Base-by-base conservation (phyloP, 2,329 filamentous ascomycete species). In the Hymenotorrendiella dingleyae region DNA sequence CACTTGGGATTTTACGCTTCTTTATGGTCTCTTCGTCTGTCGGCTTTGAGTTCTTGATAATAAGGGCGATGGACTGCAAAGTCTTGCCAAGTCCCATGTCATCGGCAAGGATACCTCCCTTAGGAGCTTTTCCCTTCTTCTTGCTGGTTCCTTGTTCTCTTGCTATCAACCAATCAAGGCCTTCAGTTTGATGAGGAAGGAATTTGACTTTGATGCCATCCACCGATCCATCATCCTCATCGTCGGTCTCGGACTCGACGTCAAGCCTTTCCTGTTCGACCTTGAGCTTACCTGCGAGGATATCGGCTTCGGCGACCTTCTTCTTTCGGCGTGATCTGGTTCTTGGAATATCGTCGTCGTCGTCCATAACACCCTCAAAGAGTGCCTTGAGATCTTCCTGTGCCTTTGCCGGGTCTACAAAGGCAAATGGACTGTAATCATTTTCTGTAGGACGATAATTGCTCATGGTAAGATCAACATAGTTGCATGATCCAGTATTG, bases 31-130 rank as follows among this genome's bases (percentile, higher is more conserved):
- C 72, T 32, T 75, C 73, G 45, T 71, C 66, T 3, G 74, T 72
- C 20, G 85, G 82, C 56, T 84, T 87, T 14, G 80, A 77, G 57
- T 97, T 95, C 42, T 76, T 84, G 27, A 98, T 72, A 30, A 98
- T 84, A 23, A 97, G 73, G 1, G 91, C 82, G 44, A 98, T 86
- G 1, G 90, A 88, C 66, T 98, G 93, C 11, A 98, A 76, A 0
- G 93, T 98, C 71, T 98, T 98, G 45, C 93, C 93, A 11, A 97
- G 71, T 53, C 91, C 91, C 91, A 97, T 94, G 61, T 98, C 93
- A 58, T 98, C 93, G 14, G 93, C 93, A 26, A 98, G 74, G 50
- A 98, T 94, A 14, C 93, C 93, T 26, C 93, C 93, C 55, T 94
- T 93, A 22, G 91, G 89, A 8, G 94, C 76, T 48, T 70, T 78